Conservation (phyloP, 208 protist genomes). For the Leptomonas pyrrhocoris region DNA sequence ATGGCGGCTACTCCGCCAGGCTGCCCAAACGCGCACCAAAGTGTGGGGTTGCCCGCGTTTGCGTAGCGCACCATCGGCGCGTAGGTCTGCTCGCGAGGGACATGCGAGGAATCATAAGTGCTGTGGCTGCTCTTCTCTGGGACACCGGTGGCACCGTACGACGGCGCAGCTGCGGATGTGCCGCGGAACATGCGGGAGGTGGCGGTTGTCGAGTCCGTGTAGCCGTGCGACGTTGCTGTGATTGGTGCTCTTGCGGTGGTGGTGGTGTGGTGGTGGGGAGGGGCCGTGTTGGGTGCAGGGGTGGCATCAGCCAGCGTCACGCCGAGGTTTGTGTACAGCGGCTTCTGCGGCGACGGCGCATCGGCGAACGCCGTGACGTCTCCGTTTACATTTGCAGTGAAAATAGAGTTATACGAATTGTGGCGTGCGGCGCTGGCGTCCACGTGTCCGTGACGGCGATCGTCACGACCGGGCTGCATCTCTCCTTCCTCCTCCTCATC, state of each 20-base stretch:
- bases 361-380: background rate
- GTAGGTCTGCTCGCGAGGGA: background rate
- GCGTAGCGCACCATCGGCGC: slow-evolving; percentile 27
- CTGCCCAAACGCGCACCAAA: slow-evolving; percentile 23
- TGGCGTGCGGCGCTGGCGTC: background rate
- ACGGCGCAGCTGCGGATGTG: background rate
- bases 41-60: slow-evolving; percentile 27
- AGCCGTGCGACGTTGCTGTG: background rate
- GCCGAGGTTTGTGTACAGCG: slow-evolving; percentile 19
- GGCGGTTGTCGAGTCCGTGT: background rate
- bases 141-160: slow-evolving; percentile 5
- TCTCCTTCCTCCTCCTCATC: background rate
- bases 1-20: background rate
- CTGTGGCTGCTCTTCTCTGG: background rate
- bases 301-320: background rate
- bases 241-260: too few species aligned
- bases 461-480: background rate
- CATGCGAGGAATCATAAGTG: background rate
- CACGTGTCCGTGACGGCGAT: background rate
- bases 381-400: background rate
- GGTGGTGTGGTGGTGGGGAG: background rate
- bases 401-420: background rate
- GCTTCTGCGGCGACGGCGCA: background rate
- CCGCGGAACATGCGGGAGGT: background rate
- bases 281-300: background rate